Conservation (phyloP, 23 red algal species). For the Agarophyton chilense region DNA sequence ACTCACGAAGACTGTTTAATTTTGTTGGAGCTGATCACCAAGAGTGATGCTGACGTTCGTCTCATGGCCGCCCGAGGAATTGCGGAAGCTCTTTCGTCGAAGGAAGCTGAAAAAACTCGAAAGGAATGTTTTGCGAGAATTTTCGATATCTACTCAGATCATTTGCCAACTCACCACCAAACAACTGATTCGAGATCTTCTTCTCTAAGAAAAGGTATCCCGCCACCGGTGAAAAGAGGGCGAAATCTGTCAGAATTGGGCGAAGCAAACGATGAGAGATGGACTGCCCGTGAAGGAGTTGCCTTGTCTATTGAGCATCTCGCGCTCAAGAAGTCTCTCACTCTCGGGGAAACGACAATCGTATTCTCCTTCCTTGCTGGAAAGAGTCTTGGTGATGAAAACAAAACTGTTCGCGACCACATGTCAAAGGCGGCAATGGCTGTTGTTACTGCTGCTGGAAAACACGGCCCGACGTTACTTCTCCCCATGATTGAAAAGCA, state of each 20-base stretch:
- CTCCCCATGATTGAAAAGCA: conserved; percentile 88
- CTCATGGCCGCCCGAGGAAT: conserved; percentile 63
- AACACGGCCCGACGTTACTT: conserved; percentile 44
- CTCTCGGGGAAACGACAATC: conserved; percentile 56
- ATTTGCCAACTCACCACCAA: conserved; percentile 23
- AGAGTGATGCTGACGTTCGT: conserved; percentile 65
- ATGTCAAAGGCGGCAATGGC: conserved; percentile 73
- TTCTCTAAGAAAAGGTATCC: conserved; percentile 35
- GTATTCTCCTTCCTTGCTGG: conserved; percentile 80
- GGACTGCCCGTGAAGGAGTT: conserved; percentile 75
- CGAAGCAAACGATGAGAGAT: conserved; percentile 59
- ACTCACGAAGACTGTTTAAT: conserved; percentile 42
- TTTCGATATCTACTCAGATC: conserved; percentile 63
- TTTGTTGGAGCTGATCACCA: conserved; percentile 51
- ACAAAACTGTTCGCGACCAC: conserved; percentile 70
- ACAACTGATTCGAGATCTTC: background rate
- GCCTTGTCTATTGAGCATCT: conserved; percentile 68
- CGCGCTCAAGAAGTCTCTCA: conserved; percentile 50
- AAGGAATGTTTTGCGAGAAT: conserved; percentile 47
- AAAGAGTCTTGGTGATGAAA: conserved; percentile 74
- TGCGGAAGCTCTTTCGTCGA: conserved; percentile 51
- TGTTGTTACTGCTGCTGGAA: conserved; percentile 63
- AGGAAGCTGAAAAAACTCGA: conserved; percentile 45
- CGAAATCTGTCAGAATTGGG: conserved; percentile 10
- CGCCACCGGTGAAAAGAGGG: conserved; percentile 14